Conservation (phyloP, 2,329 filamentous ascomycete species). For the Colletotrichum chrysophilum region DNA sequence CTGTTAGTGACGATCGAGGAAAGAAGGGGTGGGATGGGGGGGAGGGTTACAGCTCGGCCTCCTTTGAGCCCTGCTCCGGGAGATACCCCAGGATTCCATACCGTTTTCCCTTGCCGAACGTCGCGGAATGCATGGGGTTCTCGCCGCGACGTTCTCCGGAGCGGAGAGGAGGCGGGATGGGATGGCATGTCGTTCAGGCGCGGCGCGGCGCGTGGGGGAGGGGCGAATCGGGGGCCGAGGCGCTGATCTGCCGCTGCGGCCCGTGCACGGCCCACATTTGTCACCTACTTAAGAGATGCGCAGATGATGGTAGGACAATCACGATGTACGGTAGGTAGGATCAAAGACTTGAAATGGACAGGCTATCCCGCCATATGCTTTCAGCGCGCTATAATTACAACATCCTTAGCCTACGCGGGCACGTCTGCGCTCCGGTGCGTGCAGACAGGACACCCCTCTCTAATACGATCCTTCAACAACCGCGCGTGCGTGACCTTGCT, state of each 20-base stretch:
- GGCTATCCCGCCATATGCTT: constrained; percentile 8
- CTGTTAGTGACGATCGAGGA: background rate
- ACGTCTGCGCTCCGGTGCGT: constrained; percentile 10
- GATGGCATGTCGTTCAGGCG: background rate
- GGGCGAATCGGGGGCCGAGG: background rate
- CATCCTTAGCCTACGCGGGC: background rate
- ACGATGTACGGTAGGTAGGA: background rate
- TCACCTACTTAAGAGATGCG: background rate
- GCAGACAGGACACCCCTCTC: constrained; percentile 69
- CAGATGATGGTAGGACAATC: too few relatives aligned
- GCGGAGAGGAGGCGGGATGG: background rate
- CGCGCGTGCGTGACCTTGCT: constrained; percentile 88
- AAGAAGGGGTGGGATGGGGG: background rate
- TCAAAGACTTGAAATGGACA: background rate
- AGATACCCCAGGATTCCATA: constrained; percentile 18
- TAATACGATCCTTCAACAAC: constrained; percentile 73
- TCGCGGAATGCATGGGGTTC: constrained; percentile 17
- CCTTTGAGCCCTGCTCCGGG: constrained; percentile 10
- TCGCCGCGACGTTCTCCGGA: background rate
- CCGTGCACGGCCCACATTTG: background rate
- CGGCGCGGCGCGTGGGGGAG: background rate
- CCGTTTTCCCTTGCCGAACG: constrained; percentile 6
- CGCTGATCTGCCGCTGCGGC: background rate
- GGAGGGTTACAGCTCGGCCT: constrained; percentile 4
- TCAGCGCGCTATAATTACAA: background rate